Conservation (phyloP, 164 flowering plant genomes). For the Amborella trichopoda region DNA sequence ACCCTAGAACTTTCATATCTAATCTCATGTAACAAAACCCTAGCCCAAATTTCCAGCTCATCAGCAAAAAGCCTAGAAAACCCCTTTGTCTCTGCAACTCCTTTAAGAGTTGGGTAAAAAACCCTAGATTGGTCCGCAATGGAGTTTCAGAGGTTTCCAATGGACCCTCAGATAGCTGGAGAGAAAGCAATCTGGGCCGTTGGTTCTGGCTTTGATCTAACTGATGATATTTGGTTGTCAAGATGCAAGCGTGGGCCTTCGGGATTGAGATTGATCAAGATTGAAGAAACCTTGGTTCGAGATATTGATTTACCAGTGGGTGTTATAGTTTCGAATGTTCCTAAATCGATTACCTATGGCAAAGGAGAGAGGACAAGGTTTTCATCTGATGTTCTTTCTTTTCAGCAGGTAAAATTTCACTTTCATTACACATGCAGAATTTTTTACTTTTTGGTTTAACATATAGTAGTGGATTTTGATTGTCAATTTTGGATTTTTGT, state of each 20-base stretch:
- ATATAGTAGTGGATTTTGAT: too few relatives aligned
- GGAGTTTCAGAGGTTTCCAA: too few relatives aligned
- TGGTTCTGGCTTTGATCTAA: constrained; percentile 65
- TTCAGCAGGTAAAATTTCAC: constrained; percentile 56
- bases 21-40: too few relatives aligned
- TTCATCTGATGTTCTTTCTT: constrained; percentile 69
- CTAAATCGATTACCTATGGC: constrained; percentile 54
- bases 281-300: constrained; percentile 24
- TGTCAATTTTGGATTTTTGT: not conserved
- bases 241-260: constrained; percentile 45
- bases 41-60: too few relatives aligned
- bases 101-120: too few relatives aligned
- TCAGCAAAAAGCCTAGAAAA: too few relatives aligned
- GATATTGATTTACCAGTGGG: constrained; percentile 69
- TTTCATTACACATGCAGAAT: not conserved
- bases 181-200: constrained; percentile 66
- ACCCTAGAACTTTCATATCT: too few relatives aligned
- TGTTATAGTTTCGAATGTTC: constrained; percentile 40
- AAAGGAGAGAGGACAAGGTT: constrained; percentile 85
- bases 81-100: too few relatives aligned
- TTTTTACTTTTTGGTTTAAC: not conserved
- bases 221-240: constrained; percentile 39
- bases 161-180: constrained; percentile 48
- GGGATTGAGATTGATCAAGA: constrained; percentile 45
- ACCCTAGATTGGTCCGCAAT: too few relatives aligned